These are phyloP conservation scores for Acorus calamus DNA, from an alignment of 106 monocot species.

Conservation along the genomic window DNA sequence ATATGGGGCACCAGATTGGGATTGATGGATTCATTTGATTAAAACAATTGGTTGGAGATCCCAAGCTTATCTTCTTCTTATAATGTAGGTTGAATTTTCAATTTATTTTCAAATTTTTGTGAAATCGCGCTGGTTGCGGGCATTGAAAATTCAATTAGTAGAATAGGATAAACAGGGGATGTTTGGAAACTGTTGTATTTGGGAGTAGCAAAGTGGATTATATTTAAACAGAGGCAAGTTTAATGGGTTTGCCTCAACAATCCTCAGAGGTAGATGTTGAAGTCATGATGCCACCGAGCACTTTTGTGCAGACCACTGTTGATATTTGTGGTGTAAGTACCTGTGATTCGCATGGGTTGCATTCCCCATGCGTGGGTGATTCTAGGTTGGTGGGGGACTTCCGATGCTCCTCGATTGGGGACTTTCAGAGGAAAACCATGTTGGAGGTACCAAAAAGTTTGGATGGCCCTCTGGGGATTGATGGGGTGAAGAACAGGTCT, in stretches of 20 bases:
- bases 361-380: slow-evolving; percentile 13
- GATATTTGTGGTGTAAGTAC: slow-evolving; percentile 21
- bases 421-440: slow-evolving; percentile 31
- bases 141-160: too few relatives aligned
- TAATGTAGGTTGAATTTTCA: too few relatives aligned
- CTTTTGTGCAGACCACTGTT: slow-evolving; percentile 31
- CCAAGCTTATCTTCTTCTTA: too few relatives aligned
- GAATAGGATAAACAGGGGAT: too few relatives aligned
- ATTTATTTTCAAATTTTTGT: too few relatives aligned
- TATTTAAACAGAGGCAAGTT: too few relatives aligned
- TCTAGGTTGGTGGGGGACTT: slow-evolving; percentile 13
- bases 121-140: too few relatives aligned
- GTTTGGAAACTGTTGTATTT: too few relatives aligned
- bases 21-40: too few relatives aligned
- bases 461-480: slow-evolving; percentile 18
- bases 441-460: slow-evolving; percentile 15
- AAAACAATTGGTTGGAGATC: too few relatives aligned
- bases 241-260: slow-evolving; percentile 73
- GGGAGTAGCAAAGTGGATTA: too few relatives aligned
- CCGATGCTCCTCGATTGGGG: slow-evolving; percentile 22
- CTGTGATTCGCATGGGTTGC: slow-evolving; percentile 45
- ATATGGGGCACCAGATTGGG: too few relatives aligned
- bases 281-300: slow-evolving; percentile 19
- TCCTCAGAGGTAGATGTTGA: slow-evolving; percentile 28
- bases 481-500: slow-evolving; percentile 36